phyloP scores from a whole-genome alignment of 768 basidiomycete species.

The Naganishia vishniacii region DNA sequence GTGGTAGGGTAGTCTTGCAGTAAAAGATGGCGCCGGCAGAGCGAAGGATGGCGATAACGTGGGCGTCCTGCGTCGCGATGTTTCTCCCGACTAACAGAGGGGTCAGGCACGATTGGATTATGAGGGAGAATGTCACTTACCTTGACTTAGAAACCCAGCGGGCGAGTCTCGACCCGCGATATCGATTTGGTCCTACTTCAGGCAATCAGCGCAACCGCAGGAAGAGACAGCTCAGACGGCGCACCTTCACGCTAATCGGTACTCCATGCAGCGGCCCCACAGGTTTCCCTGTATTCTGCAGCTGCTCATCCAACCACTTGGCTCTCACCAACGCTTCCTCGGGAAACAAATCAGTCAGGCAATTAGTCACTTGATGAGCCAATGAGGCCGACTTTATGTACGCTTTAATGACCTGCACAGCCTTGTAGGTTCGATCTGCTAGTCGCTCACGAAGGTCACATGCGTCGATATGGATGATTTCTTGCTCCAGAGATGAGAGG shows the following conservation, averaged over 20 bases:
- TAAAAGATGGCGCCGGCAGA: constrained; percentile 54
- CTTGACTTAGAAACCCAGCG: constrained; percentile 6
- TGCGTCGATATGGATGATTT: background rate
- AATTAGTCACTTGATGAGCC: constrained; percentile 56
- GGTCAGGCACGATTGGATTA: background rate
- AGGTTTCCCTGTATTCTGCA: constrained; percentile 45
- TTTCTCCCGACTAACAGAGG: constrained; percentile 11
- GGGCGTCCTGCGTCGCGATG: constrained; percentile 2
- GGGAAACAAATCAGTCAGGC: constrained; percentile 65
- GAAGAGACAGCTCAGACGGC: background rate
- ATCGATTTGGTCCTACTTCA: constrained; percentile 1
- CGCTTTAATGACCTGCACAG: constrained; percentile 34
- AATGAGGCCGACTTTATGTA: constrained; percentile 38
- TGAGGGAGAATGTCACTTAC: background rate
- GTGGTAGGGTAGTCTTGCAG: constrained; percentile 54
- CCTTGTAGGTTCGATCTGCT: constrained; percentile 18
- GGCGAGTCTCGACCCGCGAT: constrained; percentile 1
- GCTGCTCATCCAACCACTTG: constrained; percentile 33
- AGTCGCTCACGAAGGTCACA: constrained; percentile 3
- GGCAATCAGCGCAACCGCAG: background rate
- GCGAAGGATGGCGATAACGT: background rate
- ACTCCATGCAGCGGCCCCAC: constrained; percentile 58
- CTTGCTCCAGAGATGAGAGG: background rate
- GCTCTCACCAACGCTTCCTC: constrained; percentile 44
- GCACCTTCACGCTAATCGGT: constrained; percentile 66